Base-by-base conservation (phyloP, 2,329 filamentous ascomycete genomes). In the Xylariaceae sp. region DNA sequence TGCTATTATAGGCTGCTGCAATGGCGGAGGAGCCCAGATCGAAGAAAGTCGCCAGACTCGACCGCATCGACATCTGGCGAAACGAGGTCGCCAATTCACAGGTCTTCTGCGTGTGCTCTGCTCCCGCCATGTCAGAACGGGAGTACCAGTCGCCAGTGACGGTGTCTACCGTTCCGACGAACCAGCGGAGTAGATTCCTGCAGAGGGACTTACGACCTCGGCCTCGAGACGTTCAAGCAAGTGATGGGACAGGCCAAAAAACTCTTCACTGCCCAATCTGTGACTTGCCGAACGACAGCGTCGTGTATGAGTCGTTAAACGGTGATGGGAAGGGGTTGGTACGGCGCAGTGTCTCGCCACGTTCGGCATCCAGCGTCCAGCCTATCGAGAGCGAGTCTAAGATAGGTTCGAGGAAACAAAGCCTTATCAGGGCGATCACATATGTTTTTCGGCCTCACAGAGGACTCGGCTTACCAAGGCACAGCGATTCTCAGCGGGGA, bases 1-100 rank as follows among this genome's bases (percentile, higher is more conserved):
- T 28, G 22, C 22, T 28, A 28, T 28, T 7, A 28, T 28, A 28
- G 22, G 22, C 22, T 28, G 22, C 22, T 28, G 22, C 4, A 7
- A 28, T 28, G 22, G 22, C 22, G 22, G 22, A 28, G 22, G 22
- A 7, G 22, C 22, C 22, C 4, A 28, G 22, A 28, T 28, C 22
- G 22, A 28, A 7, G 22, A 28, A 28, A 28, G 22, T 7, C 22
- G 22, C 22, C 22, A 28, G 22, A 51, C 53, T 61, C 39, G 50
- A 56, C 45, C 72, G 73, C 63, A 78, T 81, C 57, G 65, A 75
- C 53, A 69, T 75, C 53, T 82, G 79, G 79, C 74, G 75, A 50
- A 66, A 67, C 47, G 79, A 81, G 65, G 75, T 81, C 44, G 68
- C 69, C 34, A 63, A 66, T 18, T 66, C 70, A 44, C 63, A 62